phyloP scores from a whole-genome alignment of 192 early-diverging fungal species.

The Spinellus fusiger region DNA sequence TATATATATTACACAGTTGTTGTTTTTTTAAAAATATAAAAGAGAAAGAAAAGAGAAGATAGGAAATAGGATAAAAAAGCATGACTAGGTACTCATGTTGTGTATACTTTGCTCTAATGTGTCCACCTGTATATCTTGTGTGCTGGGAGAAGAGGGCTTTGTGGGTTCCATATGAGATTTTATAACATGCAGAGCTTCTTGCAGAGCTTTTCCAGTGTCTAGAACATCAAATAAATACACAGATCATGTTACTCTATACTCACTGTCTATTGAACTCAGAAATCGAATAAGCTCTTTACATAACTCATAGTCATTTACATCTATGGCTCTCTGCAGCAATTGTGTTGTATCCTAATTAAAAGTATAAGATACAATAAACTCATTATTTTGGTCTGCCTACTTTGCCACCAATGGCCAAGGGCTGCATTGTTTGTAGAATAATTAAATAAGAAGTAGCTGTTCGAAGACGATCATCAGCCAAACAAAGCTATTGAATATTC shows the following conservation, averaged over 20 bases:
- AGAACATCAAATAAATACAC: not conserved
- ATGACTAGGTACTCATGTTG: not conserved
- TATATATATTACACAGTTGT: too few relatives aligned
- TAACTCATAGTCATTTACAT: conserved; percentile 72
- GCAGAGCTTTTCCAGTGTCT: conserved; percentile 42
- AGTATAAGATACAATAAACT: not conserved
- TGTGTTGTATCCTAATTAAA: conserved; percentile 51
- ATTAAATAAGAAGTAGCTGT: conserved; percentile 93
- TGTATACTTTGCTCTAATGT: conserved; percentile 13
- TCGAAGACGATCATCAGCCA: conserved; percentile 58
- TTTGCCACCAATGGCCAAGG: conserved; percentile 55
- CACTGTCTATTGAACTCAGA: conserved; percentile 72
- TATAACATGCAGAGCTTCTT: conserved; percentile 33
- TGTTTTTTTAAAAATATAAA: not conserved
- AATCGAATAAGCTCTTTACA: conserved; percentile 77
- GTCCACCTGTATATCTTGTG: conserved; percentile 7
- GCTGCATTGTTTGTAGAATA: conserved; percentile 87
- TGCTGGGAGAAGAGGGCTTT: not conserved
- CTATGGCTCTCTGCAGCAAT: conserved; percentile 66
- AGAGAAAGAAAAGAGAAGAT: conserved; percentile 7
- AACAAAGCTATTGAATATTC: conserved; percentile 47
- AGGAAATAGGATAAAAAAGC: not conserved
- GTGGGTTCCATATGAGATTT: conserved; percentile 8
- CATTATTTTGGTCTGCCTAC: conserved; percentile 22
- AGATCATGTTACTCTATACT: not conserved